phyloP scores from a whole-genome alignment of 352 stramenopile genomes.

The Globisporangium paddicum region DNA sequence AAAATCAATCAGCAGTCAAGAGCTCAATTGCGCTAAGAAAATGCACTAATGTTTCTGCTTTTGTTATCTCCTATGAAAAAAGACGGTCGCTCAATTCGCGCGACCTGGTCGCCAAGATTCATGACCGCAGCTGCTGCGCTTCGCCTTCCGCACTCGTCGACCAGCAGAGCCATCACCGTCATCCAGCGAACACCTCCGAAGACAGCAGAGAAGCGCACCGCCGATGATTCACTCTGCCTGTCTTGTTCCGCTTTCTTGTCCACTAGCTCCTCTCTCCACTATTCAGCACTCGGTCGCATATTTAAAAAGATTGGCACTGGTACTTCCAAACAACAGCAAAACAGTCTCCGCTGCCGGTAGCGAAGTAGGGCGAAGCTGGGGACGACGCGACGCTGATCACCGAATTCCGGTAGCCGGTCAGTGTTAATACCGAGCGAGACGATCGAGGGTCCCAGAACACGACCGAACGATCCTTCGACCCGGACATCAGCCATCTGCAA shows the following conservation, averaged over 20 bases:
- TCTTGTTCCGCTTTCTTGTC: not conserved
- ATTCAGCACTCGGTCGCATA: slow-evolving; percentile 28
- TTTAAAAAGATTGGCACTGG: slow-evolving; percentile 86
- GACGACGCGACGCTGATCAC: slow-evolving; percentile 86
- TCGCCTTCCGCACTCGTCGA: not conserved
- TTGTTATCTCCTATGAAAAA: slow-evolving; percentile 9
- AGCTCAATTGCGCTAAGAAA: slow-evolving; percentile 3
- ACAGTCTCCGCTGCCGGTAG: slow-evolving; percentile 79
- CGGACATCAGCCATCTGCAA: slow-evolving; percentile 79
- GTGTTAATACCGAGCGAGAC: slow-evolving; percentile 73
- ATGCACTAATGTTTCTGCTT: slow-evolving; percentile 13
- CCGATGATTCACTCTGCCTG: not conserved
- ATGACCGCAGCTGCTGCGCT: not conserved
- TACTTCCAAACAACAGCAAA: slow-evolving; percentile 88
- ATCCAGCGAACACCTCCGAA: not conserved
- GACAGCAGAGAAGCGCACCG: not conserved
- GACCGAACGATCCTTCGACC: slow-evolving; percentile 82
- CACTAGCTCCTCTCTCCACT: slow-evolving; percentile 3
- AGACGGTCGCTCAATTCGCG: slow-evolving; percentile 1
- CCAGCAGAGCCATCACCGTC: slow-evolving; percentile 1
- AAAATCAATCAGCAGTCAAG: not conserved
- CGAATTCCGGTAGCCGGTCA: slow-evolving; percentile 84
- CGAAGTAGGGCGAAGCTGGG: slow-evolving; percentile 81
- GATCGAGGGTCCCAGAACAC: slow-evolving; percentile 86
- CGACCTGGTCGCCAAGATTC: not conserved